Conservation (phyloP, 768 basidiomycete species). For the Phanerodontia chrysosporium region DNA sequence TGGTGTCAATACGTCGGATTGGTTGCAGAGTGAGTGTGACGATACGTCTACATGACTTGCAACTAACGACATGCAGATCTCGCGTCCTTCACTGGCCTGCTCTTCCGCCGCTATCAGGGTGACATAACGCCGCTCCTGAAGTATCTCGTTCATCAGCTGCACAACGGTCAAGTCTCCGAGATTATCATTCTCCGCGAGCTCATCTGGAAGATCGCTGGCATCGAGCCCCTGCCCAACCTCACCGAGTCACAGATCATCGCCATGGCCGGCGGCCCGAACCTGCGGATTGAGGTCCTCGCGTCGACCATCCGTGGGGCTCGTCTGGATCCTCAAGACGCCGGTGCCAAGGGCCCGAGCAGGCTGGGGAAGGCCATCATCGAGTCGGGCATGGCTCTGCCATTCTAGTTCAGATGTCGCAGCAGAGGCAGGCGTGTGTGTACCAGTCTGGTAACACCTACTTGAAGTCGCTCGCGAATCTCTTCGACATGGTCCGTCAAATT, state of each 20-base stretch:
- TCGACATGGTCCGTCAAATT: slow-evolving; percentile 69
- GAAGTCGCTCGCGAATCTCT: slow-evolving; percentile 83
- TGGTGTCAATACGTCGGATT: slow-evolving; percentile 85
- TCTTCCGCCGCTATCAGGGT: slow-evolving; percentile 83
- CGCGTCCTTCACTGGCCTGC: slow-evolving; percentile 88
- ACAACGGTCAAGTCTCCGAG: slow-evolving; percentile 79
- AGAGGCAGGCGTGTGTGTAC: slow-evolving; percentile 81
- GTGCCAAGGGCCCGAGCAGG: slow-evolving; percentile 61
- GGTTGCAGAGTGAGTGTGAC: slow-evolving; percentile 77
- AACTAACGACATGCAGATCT: slow-evolving; percentile 78
- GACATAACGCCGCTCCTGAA: slow-evolving; percentile 81
- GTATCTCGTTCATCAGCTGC: slow-evolving; percentile 89
- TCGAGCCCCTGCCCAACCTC: slow-evolving; percentile 85
- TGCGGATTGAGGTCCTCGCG: slow-evolving; percentile 87
- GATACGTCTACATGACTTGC: neutral
- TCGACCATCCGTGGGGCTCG: slow-evolving; percentile 71
- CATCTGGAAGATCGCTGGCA: slow-evolving; percentile 93
- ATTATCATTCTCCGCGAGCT: slow-evolving; percentile 89
- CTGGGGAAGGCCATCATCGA: slow-evolving; percentile 65
- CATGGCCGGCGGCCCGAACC: slow-evolving; percentile 85
- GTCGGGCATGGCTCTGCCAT: slow-evolving; percentile 80
- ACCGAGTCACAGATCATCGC: slow-evolving; percentile 85
- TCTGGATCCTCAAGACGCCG: slow-evolving; percentile 60
- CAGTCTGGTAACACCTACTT: slow-evolving; percentile 70
- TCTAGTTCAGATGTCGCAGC: slow-evolving; percentile 88